Conservation (phyloP, 345 rosid genomes). For the Populus simonii region DNA sequence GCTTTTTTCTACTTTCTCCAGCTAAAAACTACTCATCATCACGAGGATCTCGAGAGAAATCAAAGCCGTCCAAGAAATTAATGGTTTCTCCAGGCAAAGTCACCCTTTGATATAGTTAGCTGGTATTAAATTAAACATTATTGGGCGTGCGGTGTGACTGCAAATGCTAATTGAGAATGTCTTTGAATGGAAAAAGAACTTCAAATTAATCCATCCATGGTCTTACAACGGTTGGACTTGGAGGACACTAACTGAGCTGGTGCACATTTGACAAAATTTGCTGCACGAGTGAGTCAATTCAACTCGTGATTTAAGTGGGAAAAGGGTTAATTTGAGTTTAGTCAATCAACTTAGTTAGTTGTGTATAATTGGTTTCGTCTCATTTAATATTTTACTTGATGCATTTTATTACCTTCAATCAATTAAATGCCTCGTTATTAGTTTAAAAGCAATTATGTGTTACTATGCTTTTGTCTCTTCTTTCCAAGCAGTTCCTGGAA, state of each 20-base stretch:
- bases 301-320: background rate
- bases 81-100: background rate
- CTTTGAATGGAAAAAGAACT: background rate
- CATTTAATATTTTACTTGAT: background rate
- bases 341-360: background rate
- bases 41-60: conserved; percentile 32
- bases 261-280: background rate
- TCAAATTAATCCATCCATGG: background rate
- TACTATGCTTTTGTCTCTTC: background rate
- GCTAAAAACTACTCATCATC: conserved; percentile 13
- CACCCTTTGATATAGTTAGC: background rate
- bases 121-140: background rate
- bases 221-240: background rate
- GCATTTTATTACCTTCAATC: background rate
- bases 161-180: background rate
- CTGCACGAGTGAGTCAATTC: background rate
- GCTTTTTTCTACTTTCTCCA: conserved; percentile 6
- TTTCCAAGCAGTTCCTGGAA: background rate
- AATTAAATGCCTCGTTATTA: background rate
- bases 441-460: background rate
- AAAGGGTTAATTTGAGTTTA: background rate
- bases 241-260: background rate
- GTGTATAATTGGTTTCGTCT: background rate
- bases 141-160: background rate
- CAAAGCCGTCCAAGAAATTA: conserved; percentile 20